These are phyloP conservation scores for Solanum acaule DNA, from an alignment of 257 asterid species.

Conservation along the genomic window DNA sequence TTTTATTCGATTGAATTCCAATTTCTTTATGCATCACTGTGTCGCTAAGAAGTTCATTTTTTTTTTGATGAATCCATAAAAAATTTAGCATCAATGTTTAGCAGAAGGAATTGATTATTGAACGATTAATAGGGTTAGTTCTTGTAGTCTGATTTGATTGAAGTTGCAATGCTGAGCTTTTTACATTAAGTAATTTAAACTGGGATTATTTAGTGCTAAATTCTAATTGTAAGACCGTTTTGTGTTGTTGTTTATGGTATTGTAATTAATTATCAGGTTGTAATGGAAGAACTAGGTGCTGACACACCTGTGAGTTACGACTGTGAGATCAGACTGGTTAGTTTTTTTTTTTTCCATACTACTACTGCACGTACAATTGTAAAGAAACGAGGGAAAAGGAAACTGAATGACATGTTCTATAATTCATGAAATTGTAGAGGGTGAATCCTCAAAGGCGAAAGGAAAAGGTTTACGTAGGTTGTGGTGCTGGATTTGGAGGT, in stretches of 20 bases:
- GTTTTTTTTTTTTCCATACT: neutral
- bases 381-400: neutral
- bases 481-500: slow-evolving; percentile 99
- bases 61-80: neutral
- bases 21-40: neutral
- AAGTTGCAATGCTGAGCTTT: neutral
- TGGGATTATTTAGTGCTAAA: neutral
- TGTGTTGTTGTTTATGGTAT: neutral
- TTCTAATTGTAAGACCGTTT: neutral
- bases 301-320: slow-evolving; percentile 31
- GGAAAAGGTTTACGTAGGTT: slow-evolving; percentile 71
- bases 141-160: neutral
- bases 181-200: neutral
- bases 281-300: slow-evolving; percentile 19
- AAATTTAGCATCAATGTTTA: neutral
- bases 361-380: neutral
- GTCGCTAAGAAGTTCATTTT: neutral
- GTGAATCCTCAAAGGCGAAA: slow-evolving; percentile 55
- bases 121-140: neutral
- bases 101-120: neutral
- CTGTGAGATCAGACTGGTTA: slow-evolving; percentile 61
- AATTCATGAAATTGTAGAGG: slow-evolving; percentile 38
- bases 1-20: neutral
- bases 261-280: slow-evolving; percentile 12
- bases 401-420: neutral